Base-by-base conservation (phyloP, 2,329 filamentous ascomycete genomes). In the Amauroascus niger region DNA sequence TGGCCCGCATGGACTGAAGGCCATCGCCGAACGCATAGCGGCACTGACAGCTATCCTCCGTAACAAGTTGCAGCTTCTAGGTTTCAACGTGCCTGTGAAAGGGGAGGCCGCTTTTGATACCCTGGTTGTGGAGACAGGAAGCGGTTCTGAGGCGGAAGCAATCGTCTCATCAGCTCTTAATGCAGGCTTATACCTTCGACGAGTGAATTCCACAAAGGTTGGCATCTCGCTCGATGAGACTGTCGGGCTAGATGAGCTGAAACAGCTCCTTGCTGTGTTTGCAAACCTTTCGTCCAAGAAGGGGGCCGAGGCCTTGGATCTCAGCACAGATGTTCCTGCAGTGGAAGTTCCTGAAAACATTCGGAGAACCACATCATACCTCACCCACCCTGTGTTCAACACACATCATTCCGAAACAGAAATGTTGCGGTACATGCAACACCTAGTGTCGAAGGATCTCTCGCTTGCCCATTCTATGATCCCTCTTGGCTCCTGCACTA, bases 381-480 rank as follows among this genome's bases (percentile, higher is more conserved):
- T 97, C 58, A 90, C 87, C 0, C 90, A 97, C 67, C 87, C 88
- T 0, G 88, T 95, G 24, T 97, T 96, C 79, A 96, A 96, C 75
- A 84, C 83, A 1, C 83, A 97, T 68, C 91, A 95, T 71, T 95
- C 89, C 1, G 91, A 97, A 73, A 96, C 91, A 0, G 88, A 96
- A 70, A 80, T 97, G 62, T 76, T 97, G 49, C 85, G 91, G 41
- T 97, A 97, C 72, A 95, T 97, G 63, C 79, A 91, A 66, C 88
- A 95, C 67, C 77, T 97, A 4, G 86, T 95, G 68, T 95, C 89
- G 49, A 96, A 95, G 75, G 91, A 97, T 67, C 75, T 97, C 13
- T 96, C 91, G 1, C 78, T 96, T 4, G 87, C 90, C 1, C 91
- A 97, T 73, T 96, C 90, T 14, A 97, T 97, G 91, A 97, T 97